phyloP scores from a whole-genome alignment of 2,329 filamentous ascomycete species.

The Coniochaeta sp. region DNA sequence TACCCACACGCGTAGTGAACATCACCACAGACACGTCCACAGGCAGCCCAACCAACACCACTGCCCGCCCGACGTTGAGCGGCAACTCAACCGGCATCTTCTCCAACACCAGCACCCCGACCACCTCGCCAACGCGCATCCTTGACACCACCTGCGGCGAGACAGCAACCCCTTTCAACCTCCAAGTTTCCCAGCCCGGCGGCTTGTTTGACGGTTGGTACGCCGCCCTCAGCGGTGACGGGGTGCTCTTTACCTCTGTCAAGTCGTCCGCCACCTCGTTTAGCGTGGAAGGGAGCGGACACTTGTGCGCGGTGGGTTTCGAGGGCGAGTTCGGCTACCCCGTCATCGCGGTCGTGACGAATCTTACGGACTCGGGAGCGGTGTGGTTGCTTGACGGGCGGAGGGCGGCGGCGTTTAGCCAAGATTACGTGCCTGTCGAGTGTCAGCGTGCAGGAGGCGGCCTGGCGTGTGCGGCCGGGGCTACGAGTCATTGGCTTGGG shows the following conservation, averaged over 20 bases:
- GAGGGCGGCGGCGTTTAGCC: conserved; percentile 12
- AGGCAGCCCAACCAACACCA: neutral
- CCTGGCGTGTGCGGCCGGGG: conserved; percentile 14
- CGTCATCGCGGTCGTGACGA: conserved; percentile 17
- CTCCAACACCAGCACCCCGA: conserved; percentile 7
- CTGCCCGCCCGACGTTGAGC: conserved; percentile 1
- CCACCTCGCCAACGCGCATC: conserved; percentile 9
- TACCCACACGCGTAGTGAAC: neutral
- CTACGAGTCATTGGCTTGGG: conserved; percentile 17
- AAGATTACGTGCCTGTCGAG: conserved; percentile 16
- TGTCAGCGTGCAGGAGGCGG: conserved; percentile 10
- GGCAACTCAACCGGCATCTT: conserved; percentile 1
- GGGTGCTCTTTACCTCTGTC: conserved; percentile 17
- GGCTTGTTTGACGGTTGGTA: conserved; percentile 22
- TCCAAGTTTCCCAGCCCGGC: conserved; percentile 18
- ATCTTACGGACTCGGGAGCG: conserved; percentile 12
- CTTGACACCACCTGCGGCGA: conserved; percentile 16
- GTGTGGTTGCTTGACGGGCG: conserved; percentile 18
- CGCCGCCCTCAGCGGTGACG: conserved; percentile 17
- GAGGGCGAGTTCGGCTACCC: conserved; percentile 11
- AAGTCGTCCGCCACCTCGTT: conserved; percentile 13
- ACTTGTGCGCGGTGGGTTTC: conserved; percentile 18
- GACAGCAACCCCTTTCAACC: conserved; percentile 15
- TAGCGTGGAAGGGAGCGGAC: conserved; percentile 16
- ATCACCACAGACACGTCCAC: too few relatives aligned